Conservation (phyloP, 176 grass and related monocot species). For the Carex parvula region DNA sequence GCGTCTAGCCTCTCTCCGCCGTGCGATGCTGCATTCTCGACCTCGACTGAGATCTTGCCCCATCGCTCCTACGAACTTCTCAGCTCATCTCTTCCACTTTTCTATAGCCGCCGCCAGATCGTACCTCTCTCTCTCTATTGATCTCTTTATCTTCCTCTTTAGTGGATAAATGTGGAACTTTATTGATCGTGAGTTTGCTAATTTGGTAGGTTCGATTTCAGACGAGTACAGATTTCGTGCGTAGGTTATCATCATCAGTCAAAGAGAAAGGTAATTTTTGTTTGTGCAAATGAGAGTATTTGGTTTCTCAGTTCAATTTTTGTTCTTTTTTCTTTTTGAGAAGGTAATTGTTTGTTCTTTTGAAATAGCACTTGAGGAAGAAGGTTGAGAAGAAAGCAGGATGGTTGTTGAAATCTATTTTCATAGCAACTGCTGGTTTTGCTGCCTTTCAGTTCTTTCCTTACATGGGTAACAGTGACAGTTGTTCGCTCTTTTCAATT, state of each 20-base stretch:
- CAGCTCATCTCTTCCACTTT: not conserved
- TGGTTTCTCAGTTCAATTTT: not conserved
- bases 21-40: not conserved
- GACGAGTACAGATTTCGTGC: not conserved
- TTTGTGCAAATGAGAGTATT: not conserved
- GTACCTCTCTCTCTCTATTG: not conserved
- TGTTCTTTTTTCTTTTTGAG: not conserved
- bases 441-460: slow-evolving; percentile 91
- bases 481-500: not conserved
- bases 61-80: not conserved
- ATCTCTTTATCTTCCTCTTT: not conserved
- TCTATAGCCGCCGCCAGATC: not conserved
- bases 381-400: slow-evolving; percentile 84
- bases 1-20: not conserved
- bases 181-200: not conserved
- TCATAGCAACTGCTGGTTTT: slow-evolving; percentile 66
- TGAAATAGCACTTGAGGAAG: slow-evolving; percentile 60
- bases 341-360: too few species aligned
- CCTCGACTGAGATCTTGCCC: not conserved
- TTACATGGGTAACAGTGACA: slow-evolving; percentile 66
- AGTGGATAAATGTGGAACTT: not conserved
- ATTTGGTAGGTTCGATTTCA: not conserved
- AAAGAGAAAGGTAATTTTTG: slow-evolving; percentile 30
- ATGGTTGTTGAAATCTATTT: slow-evolving; percentile 87
- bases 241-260: slow-evolving; percentile 38